Conservation (phyloP, 2,329 filamentous ascomycete species). For the Epichloe gansuensis region DNA sequence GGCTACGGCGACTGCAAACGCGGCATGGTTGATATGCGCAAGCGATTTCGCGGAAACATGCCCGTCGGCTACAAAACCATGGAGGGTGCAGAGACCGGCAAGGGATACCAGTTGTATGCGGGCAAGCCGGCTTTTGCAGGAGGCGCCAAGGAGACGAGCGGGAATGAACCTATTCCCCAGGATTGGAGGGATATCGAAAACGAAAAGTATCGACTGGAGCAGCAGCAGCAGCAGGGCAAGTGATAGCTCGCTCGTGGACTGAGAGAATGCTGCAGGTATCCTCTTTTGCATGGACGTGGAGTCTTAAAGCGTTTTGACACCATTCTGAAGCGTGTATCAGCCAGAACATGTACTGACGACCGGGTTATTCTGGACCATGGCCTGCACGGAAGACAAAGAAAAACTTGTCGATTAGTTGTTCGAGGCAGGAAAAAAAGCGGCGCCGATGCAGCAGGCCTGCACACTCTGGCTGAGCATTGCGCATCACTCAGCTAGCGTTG, state of each 20-base stretch:
- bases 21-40: slow-evolving; percentile 96
- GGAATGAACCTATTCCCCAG: slow-evolving; percentile 48
- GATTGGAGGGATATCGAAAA: slow-evolving; percentile 57
- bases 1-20: slow-evolving; percentile 92
- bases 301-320: not conserved
- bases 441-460: too few relatives aligned
- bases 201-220: slow-evolving; percentile 37
- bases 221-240: slow-evolving; percentile 16
- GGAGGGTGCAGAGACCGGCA: slow-evolving; percentile 40
- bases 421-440: too few relatives aligned
- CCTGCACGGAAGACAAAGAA: too few relatives aligned
- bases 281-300: not conserved
- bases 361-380: too few relatives aligned
- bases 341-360: too few relatives aligned
- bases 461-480: too few relatives aligned
- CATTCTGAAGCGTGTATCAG: not conserved
- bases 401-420: too few relatives aligned
- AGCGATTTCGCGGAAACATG: slow-evolving; percentile 90
- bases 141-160: slow-evolving; percentile 51
- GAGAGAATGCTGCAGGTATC: not conserved
- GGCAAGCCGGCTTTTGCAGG: slow-evolving; percentile 59
- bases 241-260: not conserved
- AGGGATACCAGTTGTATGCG: slow-evolving; percentile 64
- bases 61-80: slow-evolving; percentile 57
- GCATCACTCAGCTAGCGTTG: too few relatives aligned